Conservation (phyloP, 305 asterid species). For the Fraxinus ornus region DNA sequence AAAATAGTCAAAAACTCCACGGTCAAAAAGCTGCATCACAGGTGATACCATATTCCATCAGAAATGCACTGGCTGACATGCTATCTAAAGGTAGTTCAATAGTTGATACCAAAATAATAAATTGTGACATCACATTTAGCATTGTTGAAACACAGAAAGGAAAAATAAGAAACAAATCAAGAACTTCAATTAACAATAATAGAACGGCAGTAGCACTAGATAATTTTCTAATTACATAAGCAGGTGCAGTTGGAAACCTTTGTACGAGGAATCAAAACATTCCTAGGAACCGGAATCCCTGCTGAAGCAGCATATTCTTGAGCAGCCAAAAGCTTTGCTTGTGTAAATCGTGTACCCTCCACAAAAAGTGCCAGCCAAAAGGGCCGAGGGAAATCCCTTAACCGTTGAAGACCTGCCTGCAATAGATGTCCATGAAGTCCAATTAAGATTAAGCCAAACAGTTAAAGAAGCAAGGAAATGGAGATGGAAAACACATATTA, state of each 20-base stretch:
- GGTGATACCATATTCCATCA: background rate
- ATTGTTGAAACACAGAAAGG: background rate
- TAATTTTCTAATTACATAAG: conserved; percentile 11
- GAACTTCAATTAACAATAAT: background rate
- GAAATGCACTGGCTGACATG: background rate
- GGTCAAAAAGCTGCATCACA: background rate
- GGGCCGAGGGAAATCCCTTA: conserved; percentile 78
- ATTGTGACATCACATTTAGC: background rate
- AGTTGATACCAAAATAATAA: background rate
- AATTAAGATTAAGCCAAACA: conserved; percentile 17
- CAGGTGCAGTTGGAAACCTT: conserved; percentile 51
- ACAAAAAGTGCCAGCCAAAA: conserved; percentile 97
- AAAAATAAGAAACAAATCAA: background rate
- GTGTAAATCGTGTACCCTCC: conserved; percentile 97
- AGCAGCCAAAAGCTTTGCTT: conserved; percentile 94
- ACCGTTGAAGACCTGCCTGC: conserved; percentile 74
- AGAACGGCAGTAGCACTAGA: background rate
- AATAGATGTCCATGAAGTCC: conserved; percentile 29
- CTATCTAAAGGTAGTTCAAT: background rate
- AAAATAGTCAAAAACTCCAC: background rate
- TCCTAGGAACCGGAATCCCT: conserved; percentile 82
- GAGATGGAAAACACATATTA: background rate
- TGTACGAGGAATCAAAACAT: conserved; percentile 94
- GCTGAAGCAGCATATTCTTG: conserved; percentile 86
- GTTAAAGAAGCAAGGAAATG: conserved; percentile 8